These are phyloP conservation scores for Keithomyces neogunnii DNA, from an alignment of 2,329 filamentous ascomycete genomes.

Conservation along the genomic window DNA sequence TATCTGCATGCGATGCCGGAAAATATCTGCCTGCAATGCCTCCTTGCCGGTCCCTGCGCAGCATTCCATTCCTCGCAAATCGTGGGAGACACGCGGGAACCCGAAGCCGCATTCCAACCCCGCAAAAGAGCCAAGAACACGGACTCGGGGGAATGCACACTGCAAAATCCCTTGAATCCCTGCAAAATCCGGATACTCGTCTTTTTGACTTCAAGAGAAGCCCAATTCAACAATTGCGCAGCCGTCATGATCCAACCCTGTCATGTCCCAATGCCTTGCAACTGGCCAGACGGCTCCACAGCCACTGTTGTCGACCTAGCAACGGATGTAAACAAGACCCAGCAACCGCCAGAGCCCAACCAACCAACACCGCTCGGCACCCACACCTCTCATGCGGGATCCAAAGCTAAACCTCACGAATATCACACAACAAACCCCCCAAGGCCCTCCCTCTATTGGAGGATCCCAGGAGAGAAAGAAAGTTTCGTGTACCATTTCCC, in stretches of 20 bases:
- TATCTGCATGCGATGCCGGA: too few species aligned
- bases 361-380: conserved; percentile 21
- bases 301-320: conserved; percentile 19
- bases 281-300: background rate
- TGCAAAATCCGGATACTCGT: background rate
- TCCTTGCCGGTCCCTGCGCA: too few species aligned
- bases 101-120: background rate
- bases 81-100: too few species aligned
- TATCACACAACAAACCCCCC: background rate
- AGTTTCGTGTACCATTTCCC: background rate
- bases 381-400: conserved; percentile 9
- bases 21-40: too few species aligned
- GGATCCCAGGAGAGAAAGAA: background rate
- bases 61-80: too few species aligned
- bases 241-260: background rate
- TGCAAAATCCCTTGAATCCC: background rate
- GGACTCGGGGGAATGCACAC: background rate
- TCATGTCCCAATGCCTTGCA: background rate
- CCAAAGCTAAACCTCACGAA: background rate
- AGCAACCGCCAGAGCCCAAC: conserved; percentile 14
- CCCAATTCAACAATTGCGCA: background rate
- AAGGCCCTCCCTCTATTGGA: background rate
- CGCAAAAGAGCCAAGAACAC: background rate
- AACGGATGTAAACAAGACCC: conserved; percentile 26
- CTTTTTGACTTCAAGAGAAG: background rate